Percentiles rank a stretch among this genome's conserved stretches.
These are phyloP conservation scores for Monilinia polystroma DNA, from an alignment of 2,329 filamentous ascomycete species.

Conservation along the genomic window DNA sequence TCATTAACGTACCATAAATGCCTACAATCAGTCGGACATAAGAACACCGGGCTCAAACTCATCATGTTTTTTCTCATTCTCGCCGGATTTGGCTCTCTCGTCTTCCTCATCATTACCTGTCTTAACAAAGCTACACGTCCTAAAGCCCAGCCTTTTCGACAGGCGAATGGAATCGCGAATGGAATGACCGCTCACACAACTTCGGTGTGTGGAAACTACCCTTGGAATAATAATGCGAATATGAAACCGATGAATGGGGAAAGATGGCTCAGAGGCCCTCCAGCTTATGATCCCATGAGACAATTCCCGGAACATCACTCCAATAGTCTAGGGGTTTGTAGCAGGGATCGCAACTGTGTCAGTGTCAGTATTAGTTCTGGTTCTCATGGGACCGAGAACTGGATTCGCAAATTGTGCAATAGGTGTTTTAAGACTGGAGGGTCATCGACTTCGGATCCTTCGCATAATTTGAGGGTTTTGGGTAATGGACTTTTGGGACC, in stretches of 20 bases:
- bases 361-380: neutral
- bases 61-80: conserved; percentile 14
- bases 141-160: conserved; percentile 5
- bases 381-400: neutral
- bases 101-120: conserved; percentile 19
- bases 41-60: conserved; percentile 17
- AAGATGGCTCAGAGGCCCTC: conserved; percentile 1
- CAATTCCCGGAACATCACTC: neutral
- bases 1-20: conserved; percentile 12
- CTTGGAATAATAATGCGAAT: neutral
- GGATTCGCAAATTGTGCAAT: conserved; percentile 11
- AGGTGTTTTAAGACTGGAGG: neutral
- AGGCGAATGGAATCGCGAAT: neutral
- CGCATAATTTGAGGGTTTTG: neutral
- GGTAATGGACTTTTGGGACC: neutral
- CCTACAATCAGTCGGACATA: conserved; percentile 1
- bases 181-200: neutral
- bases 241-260: neutral
- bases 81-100: conserved; percentile 3
- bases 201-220: neutral
- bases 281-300: conserved; percentile 4
- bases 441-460: neutral
- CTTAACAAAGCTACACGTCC: conserved; percentile 6
- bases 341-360: neutral
- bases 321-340: neutral